A percentile compares a stretch with the other conserved stretches of the same genome.
These are phyloP conservation scores for Priceomyces carsonii DNA, from an alignment of 805 yeast species.

Conservation along the genomic window DNA sequence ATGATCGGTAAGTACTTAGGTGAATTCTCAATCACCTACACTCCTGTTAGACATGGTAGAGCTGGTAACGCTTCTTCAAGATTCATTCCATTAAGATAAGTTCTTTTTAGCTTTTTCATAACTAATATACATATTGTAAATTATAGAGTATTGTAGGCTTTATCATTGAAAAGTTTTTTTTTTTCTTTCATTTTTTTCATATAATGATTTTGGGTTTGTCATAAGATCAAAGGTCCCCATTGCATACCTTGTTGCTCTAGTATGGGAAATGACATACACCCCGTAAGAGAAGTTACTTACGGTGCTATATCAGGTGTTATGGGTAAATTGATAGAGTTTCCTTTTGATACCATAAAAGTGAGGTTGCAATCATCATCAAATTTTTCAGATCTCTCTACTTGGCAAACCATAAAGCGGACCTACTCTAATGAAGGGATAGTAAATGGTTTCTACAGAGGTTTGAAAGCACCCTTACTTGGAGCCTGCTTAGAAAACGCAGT, in stretches of 20 bases:
- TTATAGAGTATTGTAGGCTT: neutral
- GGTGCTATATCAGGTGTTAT: conserved; percentile 74
- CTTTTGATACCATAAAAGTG: conserved; percentile 91
- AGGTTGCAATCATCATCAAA: conserved; percentile 65
- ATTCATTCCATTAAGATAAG: conserved; percentile 67
- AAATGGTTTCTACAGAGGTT: conserved; percentile 76
- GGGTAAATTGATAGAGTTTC: conserved; percentile 86
- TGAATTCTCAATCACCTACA: conserved; percentile 99
- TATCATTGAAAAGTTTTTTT: neutral
- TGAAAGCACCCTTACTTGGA: conserved; percentile 80
- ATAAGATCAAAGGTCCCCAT: neutral
- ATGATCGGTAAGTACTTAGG: conserved; percentile 99
- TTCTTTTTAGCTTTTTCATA: conserved; percentile 16
- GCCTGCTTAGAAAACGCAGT: conserved; percentile 90
- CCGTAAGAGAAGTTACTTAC: conserved; percentile 41
- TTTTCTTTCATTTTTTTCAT: neutral
- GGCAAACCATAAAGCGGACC: conserved; percentile 65
- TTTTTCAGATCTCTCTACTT: conserved; percentile 55
- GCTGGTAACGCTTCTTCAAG: conserved; percentile 83
- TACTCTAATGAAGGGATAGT: conserved; percentile 65
- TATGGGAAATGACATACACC: conserved; percentile 9
- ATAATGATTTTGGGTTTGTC: neutral
- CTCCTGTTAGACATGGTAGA: conserved; percentile 99
- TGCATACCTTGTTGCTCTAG: too few relatives aligned
- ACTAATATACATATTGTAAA: conserved; percentile 9